These are phyloP conservation scores for Aspergillus indologenus DNA, from an alignment of 495 filamentous ascomycete species.

Conservation along the genomic window DNA sequence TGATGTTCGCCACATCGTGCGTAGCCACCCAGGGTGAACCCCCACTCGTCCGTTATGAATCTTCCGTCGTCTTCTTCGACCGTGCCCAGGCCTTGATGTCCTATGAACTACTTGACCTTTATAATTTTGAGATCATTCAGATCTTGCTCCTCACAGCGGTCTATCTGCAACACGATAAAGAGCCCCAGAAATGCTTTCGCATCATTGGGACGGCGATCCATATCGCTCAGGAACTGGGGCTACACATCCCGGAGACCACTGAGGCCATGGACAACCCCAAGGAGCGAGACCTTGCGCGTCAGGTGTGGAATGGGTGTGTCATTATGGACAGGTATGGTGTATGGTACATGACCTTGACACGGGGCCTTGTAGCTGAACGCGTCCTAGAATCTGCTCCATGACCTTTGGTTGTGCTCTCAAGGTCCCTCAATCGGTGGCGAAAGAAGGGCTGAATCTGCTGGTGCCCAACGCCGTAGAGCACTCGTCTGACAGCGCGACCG, in stretches of 20 bases:
- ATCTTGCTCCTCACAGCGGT: constrained; percentile 22
- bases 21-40: constrained; percentile 17
- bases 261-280: constrained; percentile 16
- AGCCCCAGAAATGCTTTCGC: constrained; percentile 16
- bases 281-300: constrained; percentile 17
- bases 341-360: no score
- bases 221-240: constrained; percentile 56
- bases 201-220: constrained; percentile 56
- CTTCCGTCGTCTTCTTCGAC: constrained; percentile 6
- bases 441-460: constrained; percentile 11
- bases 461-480: not conserved
- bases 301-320: constrained; percentile 26
- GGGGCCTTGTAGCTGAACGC: not conserved
- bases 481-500: not conserved
- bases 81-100: constrained; percentile 18
- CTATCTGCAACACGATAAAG: constrained; percentile 21
- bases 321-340: constrained; percentile 22
- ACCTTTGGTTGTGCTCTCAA: constrained; percentile 16
- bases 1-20: constrained; percentile 20
- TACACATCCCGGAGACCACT: constrained; percentile 51
- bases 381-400: constrained; percentile 11
- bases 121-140: constrained; percentile 22
- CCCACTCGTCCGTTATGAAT: constrained; percentile 12
- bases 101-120: constrained; percentile 14
- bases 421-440: constrained; percentile 15